These are phyloP conservation scores for Candida sanyaensis DNA, from an alignment of 1,139 yeast species.

Conservation along the genomic window DNA sequence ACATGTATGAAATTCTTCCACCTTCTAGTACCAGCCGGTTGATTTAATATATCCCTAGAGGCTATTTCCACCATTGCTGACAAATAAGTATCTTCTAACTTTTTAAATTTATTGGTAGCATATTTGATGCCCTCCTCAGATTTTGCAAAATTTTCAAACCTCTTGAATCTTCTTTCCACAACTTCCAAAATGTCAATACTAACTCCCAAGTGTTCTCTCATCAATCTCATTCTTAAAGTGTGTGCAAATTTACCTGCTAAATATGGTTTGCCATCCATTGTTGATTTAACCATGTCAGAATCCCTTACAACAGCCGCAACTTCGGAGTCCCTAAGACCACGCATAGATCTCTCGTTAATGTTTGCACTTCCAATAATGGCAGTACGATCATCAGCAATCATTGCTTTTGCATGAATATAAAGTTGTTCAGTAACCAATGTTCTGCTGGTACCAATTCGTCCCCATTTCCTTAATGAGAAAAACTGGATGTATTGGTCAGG, in stretches of 20 bases:
- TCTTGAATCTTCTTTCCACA: constrained; percentile 73
- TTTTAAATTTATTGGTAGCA: constrained; percentile 41
- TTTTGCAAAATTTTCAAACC: constrained; percentile 58
- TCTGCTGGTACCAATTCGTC: constrained; percentile 77
- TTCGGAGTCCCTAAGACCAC: constrained; percentile 93
- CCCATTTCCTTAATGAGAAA: constrained; percentile 94
- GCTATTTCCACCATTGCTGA: constrained; percentile 79
- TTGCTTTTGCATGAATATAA: constrained; percentile 88
- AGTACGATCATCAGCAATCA: constrained; percentile 91
- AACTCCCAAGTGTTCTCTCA: constrained; percentile 96
- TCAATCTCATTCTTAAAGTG: constrained; percentile 81
- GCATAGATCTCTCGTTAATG: constrained; percentile 92
- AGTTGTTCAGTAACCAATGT: constrained; percentile 85
- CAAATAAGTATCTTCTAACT: constrained; percentile 32
- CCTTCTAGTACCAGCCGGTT: constrained; percentile 44
- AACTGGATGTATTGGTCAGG: constrained; percentile 93
- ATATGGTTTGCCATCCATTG: constrained; percentile 82
- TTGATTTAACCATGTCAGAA: constrained; percentile 67
- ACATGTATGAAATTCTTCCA: constrained; percentile 45
- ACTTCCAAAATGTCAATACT: constrained; percentile 86
- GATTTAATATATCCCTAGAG: constrained; percentile 61
- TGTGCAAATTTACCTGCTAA: constrained; percentile 88
- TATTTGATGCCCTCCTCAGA: constrained; percentile 44
- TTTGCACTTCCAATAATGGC: constrained; percentile 97
- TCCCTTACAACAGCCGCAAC: constrained; percentile 89